Percentiles rank a stretch among this genome's conserved stretches.
Evolutionary conservation across 257 asterid genomes (phyloP).

Genomic region (Phtheirospermum japonicum): DNA sequence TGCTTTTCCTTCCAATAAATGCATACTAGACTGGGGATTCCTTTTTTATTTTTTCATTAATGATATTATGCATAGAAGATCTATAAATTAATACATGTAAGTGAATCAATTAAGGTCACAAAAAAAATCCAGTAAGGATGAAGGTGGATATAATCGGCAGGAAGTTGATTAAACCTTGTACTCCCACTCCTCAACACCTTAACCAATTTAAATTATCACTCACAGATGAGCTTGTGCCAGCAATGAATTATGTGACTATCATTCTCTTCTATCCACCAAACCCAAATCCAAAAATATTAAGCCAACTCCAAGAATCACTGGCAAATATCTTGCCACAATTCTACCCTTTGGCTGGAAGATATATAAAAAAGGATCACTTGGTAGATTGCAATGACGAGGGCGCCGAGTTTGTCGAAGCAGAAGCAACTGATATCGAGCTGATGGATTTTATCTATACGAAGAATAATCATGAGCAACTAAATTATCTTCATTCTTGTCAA

Average conservation of each 20-base stretch:
- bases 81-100: no score
- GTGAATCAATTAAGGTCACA: no score
- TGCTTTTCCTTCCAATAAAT: no score
- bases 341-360: conserved; percentile 15
- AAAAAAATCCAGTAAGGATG: neutral
- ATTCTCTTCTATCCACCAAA: conserved; percentile 12
- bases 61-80: no score
- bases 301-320: neutral
- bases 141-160: conserved; percentile 9
- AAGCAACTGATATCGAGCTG: neutral
- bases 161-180: conserved; percentile 11
- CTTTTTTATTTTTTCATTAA: no score
- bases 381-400: conserved; percentile 24
- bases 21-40: no score
- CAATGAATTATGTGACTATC: neutral
- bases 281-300: neutral
- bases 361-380: neutral
- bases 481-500: conserved; percentile 15
- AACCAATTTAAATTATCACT: neutral
- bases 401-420: conserved; percentile 7
- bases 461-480: neutral
- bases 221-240: conserved; percentile 10
- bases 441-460: neutral
- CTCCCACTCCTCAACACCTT: conserved; percentile 18
- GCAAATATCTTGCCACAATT: neutral